phyloP scores from a whole-genome alignment of 202 grass and related monocot genomes.

The Sporobolus alterniflorus region DNA sequence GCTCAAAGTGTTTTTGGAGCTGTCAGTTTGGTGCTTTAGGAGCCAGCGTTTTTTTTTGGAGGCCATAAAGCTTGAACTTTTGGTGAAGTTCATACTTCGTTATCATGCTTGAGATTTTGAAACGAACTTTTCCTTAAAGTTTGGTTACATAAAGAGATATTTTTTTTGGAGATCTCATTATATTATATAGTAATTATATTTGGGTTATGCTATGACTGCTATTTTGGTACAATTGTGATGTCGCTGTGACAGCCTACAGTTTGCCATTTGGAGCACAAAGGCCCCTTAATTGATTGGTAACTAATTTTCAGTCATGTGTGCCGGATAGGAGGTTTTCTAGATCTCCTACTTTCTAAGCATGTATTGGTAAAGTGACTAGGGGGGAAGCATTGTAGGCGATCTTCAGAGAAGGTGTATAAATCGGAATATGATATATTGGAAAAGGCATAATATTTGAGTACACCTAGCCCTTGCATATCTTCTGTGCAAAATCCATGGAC shows the following conservation, averaged over 20 bases:
- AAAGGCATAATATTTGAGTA: too few species aligned
- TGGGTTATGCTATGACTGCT: constrained; percentile 7
- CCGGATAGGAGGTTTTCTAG: constrained; percentile 6
- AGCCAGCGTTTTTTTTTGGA: not conserved
- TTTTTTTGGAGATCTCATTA: constrained; percentile 5
- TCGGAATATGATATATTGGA: too few species aligned
- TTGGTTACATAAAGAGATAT: not conserved
- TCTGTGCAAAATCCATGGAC: too few species aligned
- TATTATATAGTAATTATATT: constrained; percentile 14
- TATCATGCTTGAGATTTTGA: not conserved
- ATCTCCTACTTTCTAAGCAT: constrained; percentile 15
- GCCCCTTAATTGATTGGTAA: constrained; percentile 12
- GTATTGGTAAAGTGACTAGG: too few species aligned
- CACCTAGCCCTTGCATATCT: too few species aligned
- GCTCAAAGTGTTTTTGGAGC: not conserved
- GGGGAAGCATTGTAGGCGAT: too few species aligned
- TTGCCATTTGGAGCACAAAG: constrained; percentile 15
- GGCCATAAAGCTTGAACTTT: not conserved
- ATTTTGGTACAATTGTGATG: constrained; percentile 23
- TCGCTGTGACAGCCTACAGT: constrained; percentile 7
- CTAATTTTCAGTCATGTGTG: not conserved
- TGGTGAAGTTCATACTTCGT: not conserved
- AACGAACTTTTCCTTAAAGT: constrained; percentile 12
- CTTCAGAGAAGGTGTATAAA: too few species aligned
- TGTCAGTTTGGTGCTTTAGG: not conserved